Evolutionary conservation across 2,329 filamentous ascomycete species (phyloP).

Genomic region (Claviceps sp.): DNA sequence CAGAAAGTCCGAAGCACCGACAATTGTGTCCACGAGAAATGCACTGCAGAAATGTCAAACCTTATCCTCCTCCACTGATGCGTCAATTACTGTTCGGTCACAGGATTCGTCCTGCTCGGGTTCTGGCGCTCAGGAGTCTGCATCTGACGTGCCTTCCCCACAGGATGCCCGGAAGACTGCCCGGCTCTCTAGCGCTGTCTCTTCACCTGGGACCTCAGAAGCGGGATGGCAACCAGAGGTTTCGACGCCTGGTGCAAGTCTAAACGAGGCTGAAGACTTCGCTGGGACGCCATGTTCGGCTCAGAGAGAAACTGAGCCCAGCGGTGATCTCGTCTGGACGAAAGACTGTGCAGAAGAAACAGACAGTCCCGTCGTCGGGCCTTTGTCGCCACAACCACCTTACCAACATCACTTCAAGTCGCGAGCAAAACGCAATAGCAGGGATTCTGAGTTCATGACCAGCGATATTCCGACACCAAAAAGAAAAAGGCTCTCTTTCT

Average conservation of each 20-base stretch:
- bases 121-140: neutral
- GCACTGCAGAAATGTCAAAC: neutral
- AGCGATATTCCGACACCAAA: neutral
- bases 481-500: conserved; percentile 1
- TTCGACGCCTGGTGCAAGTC: neutral
- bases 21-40: neutral
- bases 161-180: neutral
- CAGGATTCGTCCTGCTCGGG: neutral
- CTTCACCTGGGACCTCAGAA: neutral
- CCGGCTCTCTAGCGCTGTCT: neutral
- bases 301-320: neutral
- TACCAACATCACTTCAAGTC: neutral
- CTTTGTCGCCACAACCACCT: neutral
- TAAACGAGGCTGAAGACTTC: neutral
- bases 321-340: neutral
- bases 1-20: neutral
- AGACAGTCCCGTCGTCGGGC: neutral
- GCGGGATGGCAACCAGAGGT: neutral
- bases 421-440: neutral
- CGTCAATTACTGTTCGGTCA: neutral
- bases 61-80: neutral
- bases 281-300: neutral
- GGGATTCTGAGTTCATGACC: neutral
- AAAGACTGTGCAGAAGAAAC: neutral
- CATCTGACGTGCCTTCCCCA: neutral